These are phyloP conservation scores for Globisporangium paddicum DNA, from an alignment of 352 stramenopile species.

Conservation along the genomic window DNA sequence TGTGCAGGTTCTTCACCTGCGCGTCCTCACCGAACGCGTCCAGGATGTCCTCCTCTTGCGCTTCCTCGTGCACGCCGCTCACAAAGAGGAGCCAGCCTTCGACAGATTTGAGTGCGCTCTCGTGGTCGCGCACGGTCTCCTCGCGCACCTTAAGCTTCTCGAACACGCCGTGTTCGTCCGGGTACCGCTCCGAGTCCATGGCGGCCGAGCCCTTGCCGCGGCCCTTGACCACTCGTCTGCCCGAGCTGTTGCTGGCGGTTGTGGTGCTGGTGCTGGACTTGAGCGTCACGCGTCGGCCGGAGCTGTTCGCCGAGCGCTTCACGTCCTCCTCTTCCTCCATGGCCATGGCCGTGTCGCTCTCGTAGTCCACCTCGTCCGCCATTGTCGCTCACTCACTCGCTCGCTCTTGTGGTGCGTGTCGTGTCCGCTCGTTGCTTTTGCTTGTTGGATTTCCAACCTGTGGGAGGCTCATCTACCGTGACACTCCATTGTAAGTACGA, in stretches of 20 bases:
- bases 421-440: constrained; percentile 6
- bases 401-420: background rate
- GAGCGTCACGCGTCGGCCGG: constrained; percentile 1
- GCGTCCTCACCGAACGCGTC: constrained; percentile 95
- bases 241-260: background rate
- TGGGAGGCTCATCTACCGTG: background rate
- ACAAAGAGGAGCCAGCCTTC: constrained; percentile 98
- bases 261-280: background rate
- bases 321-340: constrained; percentile 70
- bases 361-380: constrained; percentile 85
- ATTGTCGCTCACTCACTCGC: constrained; percentile 24
- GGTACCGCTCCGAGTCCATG: constrained; percentile 76
- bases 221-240: constrained; percentile 56
- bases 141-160: constrained; percentile 48
- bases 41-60: constrained; percentile 95
- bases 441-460: background rate
- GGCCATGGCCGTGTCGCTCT: constrained; percentile 84
- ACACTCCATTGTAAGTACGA: background rate
- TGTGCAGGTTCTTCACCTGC: constrained; percentile 94
- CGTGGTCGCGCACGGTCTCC: constrained; percentile 25
- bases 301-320: constrained; percentile 15
- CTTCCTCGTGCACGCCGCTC: constrained; percentile 93
- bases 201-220: constrained; percentile 56
- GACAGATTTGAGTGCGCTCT: constrained; percentile 74
- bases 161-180: constrained; percentile 68